Base-by-base conservation (phyloP, 441 rosid species). In the Pelargonium citronellum region DNA sequence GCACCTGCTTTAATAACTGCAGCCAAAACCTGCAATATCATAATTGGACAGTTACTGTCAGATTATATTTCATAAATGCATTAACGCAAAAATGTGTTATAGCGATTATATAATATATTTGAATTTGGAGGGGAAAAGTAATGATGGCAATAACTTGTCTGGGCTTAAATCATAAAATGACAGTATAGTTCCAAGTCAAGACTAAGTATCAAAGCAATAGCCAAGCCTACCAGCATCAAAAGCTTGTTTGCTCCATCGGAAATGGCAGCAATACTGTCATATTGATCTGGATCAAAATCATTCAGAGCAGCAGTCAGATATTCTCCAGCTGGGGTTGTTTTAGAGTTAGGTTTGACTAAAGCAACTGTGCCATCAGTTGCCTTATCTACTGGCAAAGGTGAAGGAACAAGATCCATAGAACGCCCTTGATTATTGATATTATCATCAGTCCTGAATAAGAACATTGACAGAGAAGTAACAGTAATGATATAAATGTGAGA, bases 1-100 rank as follows among this genome's bases (percentile, higher is more conserved):
- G 97, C 96, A 84, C 99, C 99, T 68, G 99, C 97, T 83, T 96
- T 96, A 72, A 96, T 96, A 69, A 96, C 98, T 70, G 99, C 98
- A 73, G 98, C 99, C 82, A 96, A 82, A 73, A 96, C 97, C 98
- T 96, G 91, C 79, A 87, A 81, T 64, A 74, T 69, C 68, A 27
- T 27, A 1, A 75, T 63, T 70, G 37, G 47, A 65, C 9, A 53
- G 16, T 68, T 47, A 55, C 63, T 17, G 63, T 8, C 34, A 20
- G 16, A 60, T 60, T 3, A 60, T 10, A 20, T 60, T 60, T 13
- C 51, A 46, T 46, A 10, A 46, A 46, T 46, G 1, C 51, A 46
- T 46, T 10, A 13, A 10, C 5, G 10, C 51, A 46, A 46, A 46
- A 46, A 46, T 46, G 51, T 46, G 51, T 10, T 46, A 46, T 46